Evolutionary conservation across 345 rosid species (phyloP), one percentile per base, ranked within the genome.

Genomic region (Gossypium raimondii): DNA sequence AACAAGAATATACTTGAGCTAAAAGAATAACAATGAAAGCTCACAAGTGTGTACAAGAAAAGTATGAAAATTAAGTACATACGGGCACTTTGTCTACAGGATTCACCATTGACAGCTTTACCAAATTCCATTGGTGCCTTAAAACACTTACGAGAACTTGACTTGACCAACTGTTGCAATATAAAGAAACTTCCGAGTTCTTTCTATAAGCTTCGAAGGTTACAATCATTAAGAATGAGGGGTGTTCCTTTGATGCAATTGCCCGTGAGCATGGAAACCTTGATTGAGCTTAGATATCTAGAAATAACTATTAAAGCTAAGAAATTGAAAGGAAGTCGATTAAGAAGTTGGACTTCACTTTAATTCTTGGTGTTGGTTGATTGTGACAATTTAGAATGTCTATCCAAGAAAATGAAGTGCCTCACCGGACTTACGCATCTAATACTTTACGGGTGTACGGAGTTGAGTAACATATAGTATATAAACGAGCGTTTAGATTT

Each of bases 141-240:
- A 55, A 79, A 62, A 74, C 77, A 67, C 44, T 51, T 71, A 47
- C 25, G 62, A 38, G 76, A 25, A 59, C 58, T 76, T 2, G 45
- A 53, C 22, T 17, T 74, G 3, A 3, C 0, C 9, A 0, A 2
- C 0, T 24, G 7, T 41, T 0, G 0, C 0, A 11, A 4, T 0
- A 51, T 73, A 2, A 10, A 2, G 18, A 12, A 17, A 59, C 69
- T 76, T 2, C 67, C 77, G 1, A 27, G 52, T 12, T 60, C 18
- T 10, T 25, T 80, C 47, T 50, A 11, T 48, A 44, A 73, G 51
- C 59, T 80, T 25, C 77, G 44, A 12, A 76, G 17, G 9, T 57
- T 76, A 57, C 79, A 20, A 24, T 17, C 3, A 7, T 65, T 76
- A 3, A 9, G 22, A 4, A 38, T 75, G n/a, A 1, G 1, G 1